Conservation (phyloP, 371 early-diverging fungal species). For the Chytridiales sp. region DNA sequence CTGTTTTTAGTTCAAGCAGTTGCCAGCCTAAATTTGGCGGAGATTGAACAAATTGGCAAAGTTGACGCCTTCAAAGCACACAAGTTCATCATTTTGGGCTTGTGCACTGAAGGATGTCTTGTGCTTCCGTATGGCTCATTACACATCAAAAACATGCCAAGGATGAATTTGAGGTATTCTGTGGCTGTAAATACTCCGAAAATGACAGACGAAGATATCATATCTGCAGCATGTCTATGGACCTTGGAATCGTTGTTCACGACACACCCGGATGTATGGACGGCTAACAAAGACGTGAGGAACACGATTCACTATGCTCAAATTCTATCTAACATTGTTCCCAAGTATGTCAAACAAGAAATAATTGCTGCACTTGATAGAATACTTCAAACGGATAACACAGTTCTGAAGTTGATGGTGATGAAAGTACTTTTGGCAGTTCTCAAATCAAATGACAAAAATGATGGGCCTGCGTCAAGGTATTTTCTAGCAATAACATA, state of each 20-base stretch:
- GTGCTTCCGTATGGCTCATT: background rate
- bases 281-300: background rate
- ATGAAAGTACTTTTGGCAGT: no score
- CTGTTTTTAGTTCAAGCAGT: background rate
- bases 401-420: constrained; percentile 31
- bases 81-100: no score
- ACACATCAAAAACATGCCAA: background rate
- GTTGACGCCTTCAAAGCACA: no score
- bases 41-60: background rate
- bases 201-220: constrained; percentile 4
- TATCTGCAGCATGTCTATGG: constrained; percentile 29
- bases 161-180: background rate
- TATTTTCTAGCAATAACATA: no score
- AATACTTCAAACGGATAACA: constrained; percentile 40
- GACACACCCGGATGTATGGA: no score
- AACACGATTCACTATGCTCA: constrained; percentile 1
- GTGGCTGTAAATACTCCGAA: background rate
- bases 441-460: no score
- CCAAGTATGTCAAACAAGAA: constrained; percentile 60
- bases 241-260: constrained; percentile 20
- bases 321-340: constrained; percentile 30
- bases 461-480: no score
- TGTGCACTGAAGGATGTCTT: background rate
- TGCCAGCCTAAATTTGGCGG: background rate
- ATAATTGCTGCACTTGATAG: constrained; percentile 65